Conservation (phyloP, 805 yeast species). For the Candida maltosa region DNA sequence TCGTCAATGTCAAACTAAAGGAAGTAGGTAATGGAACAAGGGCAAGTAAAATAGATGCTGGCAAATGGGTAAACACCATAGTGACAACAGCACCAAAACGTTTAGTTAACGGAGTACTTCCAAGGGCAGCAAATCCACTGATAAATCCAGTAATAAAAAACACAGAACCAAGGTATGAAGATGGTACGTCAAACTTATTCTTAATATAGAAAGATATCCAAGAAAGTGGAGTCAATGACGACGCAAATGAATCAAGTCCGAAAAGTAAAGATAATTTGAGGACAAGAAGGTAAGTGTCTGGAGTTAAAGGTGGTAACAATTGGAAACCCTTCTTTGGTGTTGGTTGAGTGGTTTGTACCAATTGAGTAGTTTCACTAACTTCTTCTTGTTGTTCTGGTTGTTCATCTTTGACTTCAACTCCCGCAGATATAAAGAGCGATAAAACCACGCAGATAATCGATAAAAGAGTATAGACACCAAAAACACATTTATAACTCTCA, state of each 20-base stretch:
- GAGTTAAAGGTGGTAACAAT: conserved; percentile 17
- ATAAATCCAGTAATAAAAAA: conserved; percentile 38
- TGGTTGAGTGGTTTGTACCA: conserved; percentile 8
- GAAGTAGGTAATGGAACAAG: conserved; percentile 37
- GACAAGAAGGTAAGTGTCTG: conserved; percentile 18
- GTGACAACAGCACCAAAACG: conserved; percentile 42
- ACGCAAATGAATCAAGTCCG: conserved; percentile 42
- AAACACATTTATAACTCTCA: conserved; percentile 27
- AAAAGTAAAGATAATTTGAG: conserved; percentile 34
- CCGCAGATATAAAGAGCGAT: conserved; percentile 13
- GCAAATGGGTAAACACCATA: conserved; percentile 43
- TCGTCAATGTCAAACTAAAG: conserved; percentile 25
- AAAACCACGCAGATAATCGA: conserved; percentile 16
- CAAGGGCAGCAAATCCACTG: conserved; percentile 37
- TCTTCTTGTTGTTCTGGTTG: conserved; percentile 5
- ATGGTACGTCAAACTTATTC: conserved; percentile 28
- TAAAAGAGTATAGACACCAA: conserved; percentile 21
- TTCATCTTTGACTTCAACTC: conserved; percentile 12
- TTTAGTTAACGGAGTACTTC: conserved; percentile 42
- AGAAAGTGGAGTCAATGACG: conserved; percentile 41
- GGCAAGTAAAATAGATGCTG: conserved; percentile 37
- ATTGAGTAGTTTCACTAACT: conserved; percentile 14
- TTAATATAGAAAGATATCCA: conserved; percentile 47
- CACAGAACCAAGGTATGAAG: conserved; percentile 36
- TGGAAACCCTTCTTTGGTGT: conserved; percentile 4